Evolutionary conservation across 2,329 filamentous ascomycete species (phyloP).

Genomic region (Geosmithia flava): DNA sequence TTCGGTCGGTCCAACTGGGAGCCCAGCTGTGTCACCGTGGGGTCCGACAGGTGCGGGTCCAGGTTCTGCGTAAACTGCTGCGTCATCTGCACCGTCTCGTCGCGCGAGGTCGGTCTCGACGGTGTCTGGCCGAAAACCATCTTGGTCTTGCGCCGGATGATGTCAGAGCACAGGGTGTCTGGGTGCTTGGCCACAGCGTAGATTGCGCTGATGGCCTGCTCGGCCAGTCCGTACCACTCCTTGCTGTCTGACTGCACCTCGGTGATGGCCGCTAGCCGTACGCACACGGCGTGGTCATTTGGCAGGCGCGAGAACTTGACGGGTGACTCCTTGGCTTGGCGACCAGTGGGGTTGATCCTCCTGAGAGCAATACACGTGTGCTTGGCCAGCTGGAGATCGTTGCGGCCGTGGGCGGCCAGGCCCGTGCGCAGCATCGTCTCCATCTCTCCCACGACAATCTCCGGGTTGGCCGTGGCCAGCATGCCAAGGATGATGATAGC

Average conservation of each 20-base stretch:
- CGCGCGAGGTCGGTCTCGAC: slow-evolving; percentile 27
- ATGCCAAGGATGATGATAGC: slow-evolving; percentile 95
- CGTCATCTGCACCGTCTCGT: slow-evolving; percentile 5
- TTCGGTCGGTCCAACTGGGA: slow-evolving; percentile 27
- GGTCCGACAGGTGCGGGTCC: slow-evolving; percentile 11
- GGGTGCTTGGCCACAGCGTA: slow-evolving; percentile 91
- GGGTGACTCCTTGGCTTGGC: slow-evolving; percentile 62
- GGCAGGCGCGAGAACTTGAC: slow-evolving; percentile 64
- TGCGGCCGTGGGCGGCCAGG: slow-evolving; percentile 65
- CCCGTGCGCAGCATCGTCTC: slow-evolving; percentile 89
- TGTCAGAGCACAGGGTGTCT: slow-evolving; percentile 82
- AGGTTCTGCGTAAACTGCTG: slow-evolving; percentile 4
- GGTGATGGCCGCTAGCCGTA: slow-evolving; percentile 69
- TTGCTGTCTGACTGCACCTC: slow-evolving; percentile 82
- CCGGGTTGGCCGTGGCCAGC: slow-evolving; percentile 83
- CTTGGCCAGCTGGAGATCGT: slow-evolving; percentile 80
- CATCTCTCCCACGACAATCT: slow-evolving; percentile 90
- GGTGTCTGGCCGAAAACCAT: slow-evolving; percentile 52
- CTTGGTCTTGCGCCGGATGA: slow-evolving; percentile 76
- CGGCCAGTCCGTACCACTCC: slow-evolving; percentile 92
- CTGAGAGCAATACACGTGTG: slow-evolving; percentile 90
- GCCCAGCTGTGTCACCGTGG: slow-evolving; percentile 16
- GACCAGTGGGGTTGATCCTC: slow-evolving; percentile 76
- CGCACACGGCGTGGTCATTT: slow-evolving; percentile 83
- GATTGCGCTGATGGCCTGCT: slow-evolving; percentile 92